A percentile compares a stretch with the other conserved stretches of the same genome.
These are phyloP conservation scores for Erodium maritimum DNA, from an alignment of 345 rosid genomes.

Conservation along the genomic window DNA sequence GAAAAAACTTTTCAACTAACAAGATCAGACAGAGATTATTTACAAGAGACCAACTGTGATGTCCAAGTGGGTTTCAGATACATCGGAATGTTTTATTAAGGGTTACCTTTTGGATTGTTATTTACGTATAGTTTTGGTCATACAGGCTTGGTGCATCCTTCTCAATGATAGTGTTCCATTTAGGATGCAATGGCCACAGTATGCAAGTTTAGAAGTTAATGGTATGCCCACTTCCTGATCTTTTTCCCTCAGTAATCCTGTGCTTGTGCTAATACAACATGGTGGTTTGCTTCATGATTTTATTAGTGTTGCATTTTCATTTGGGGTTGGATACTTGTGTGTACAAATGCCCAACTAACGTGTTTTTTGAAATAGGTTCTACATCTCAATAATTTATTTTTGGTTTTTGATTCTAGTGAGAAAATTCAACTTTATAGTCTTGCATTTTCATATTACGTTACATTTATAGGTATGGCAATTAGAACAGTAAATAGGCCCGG, in stretches of 20 bases:
- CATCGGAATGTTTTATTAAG: not conserved
- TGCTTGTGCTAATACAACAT: not conserved
- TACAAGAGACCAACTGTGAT: conserved; percentile 58
- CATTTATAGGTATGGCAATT: conserved; percentile 40
- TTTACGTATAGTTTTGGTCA: not conserved
- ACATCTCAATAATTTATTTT: not conserved
- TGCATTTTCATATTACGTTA: not conserved
- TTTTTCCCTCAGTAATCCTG: no score
- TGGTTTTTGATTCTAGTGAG: not conserved
- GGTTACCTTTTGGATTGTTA: conserved; percentile 8
- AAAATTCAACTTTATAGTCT: not conserved
- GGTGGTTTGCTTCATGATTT: not conserved
- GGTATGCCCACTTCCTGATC: no score
- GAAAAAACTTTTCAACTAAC: conserved; percentile 65
- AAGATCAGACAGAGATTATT: conserved; percentile 55
- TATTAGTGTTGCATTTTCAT: no score
- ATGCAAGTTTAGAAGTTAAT: conserved; percentile 79
- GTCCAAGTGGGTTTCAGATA: conserved; percentile 48
- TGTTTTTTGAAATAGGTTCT: not conserved
- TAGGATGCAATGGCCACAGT: conserved; percentile 99
- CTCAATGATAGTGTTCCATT: conserved; percentile 86
- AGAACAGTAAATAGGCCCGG: conserved; percentile 87
- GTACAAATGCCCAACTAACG: not conserved
- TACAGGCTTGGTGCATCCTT: conserved; percentile 98
- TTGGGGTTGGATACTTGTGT: no score